Base-by-base conservation (phyloP, 1,284 basidiomycete species). In the Boletus semigastroideus region DNA sequence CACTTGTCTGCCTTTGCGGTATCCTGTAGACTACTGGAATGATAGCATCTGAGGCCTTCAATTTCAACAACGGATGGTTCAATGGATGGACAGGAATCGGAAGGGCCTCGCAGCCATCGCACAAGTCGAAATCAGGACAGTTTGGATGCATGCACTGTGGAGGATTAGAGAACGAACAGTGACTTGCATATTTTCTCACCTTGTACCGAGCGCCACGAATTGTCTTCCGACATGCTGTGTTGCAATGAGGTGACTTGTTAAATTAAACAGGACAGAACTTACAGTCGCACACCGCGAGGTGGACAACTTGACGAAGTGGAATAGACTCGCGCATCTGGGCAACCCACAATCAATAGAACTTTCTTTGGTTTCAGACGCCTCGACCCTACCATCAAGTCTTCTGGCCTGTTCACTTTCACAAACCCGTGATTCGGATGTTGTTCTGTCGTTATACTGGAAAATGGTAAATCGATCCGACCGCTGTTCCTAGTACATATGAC, bases 91-190 rank as follows among this genome's bases (percentile, higher is more conserved):
- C 76, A 5, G 85, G 71, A 53, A 91, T 89, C 0, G 92, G 92
- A 46, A 82, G 74, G 1, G 90, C 84, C 71, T 95, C 92, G 71
- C 93, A 95, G 52, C 74, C 71, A 59, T 80, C 79, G 71, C 92
- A 95, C 16, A 95, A 77, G 62, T 95, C 92, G 59, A 86, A 94
- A 70, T 95, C 90, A 1, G 80, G 78, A 69, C 93, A 95, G 16
- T 77, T 71, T 16, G 84, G 79, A 67, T 94, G 87, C 82, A 90
- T 83, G 71, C 92, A 95, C 86, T 92, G 58, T 5, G 14, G 51
- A 37, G 20, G 43, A 55, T 63, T 39, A 59, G 52, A 43, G 40
- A 13, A 17, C 19, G 40, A 48, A 37, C 14, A 19, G 3, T 8
- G 0, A 5, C 16, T 5, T n/a, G 13, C 41, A 55, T 48, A 51